Evolutionary conservation across 495 filamentous ascomycete species (phyloP), one percentile per base, ranked within the genome.

Genomic region (Penicillium salamii): DNA sequence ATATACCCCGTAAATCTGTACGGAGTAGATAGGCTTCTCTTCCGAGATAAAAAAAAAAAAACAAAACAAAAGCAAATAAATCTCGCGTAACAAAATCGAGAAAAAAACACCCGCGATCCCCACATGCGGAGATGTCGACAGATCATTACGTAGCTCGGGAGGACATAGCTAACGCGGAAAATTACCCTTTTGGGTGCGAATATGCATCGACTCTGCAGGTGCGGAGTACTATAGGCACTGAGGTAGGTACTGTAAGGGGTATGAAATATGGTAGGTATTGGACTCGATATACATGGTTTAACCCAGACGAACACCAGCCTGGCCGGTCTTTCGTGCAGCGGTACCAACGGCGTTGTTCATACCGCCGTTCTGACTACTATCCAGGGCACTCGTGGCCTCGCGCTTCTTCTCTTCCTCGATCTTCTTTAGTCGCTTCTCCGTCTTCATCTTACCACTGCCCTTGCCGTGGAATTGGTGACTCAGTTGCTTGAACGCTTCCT

Each of bases 381-480:
- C 89, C 52, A 97, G 67, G 37, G 85, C 78, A 59, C 86, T 90
- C 78, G 88, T 86, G 0, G 87, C 80, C 74, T 88, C 84, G 55
- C 83, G 80, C 63, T 86, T 86, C 80, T 91, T 92, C 74, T 97
- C 91, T 56, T 92, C 90, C 47, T 92, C 93, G 69, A 96, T 92
- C 82, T 93, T 95, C 83, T 97, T 96, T 41, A 98, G 70, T 45
- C 81, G 76, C 74, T 97, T 97, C 76, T 97, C 92, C 19, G 90
- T 97, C 85, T 98, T 98, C 74, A 87, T 87, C 79, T 97, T 97
- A 43, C 93, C 93, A 61, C 86, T 91, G 35, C 91, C 91, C 73
- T 97, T 97, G 45, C 93, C 93, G 71, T 98, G 93, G 83, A 98
- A 98, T 68, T 95, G 88, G 71, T 98, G 93, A 59, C 84, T 90